Conservation (phyloP, 495 filamentous ascomycete genomes). For the Penicillium angulare region DNA sequence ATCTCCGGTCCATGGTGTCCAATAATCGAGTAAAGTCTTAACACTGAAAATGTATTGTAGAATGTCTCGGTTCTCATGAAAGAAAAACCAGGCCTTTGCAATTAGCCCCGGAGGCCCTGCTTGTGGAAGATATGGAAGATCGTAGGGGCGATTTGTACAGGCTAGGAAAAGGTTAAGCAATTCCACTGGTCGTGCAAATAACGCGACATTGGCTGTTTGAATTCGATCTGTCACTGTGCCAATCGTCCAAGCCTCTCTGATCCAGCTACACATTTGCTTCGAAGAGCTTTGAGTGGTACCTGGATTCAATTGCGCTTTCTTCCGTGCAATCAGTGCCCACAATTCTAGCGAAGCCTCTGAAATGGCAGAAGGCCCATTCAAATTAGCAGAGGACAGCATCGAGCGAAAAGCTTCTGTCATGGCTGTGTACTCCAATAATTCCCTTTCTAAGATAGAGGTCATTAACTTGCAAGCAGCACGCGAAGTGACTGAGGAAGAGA, state of each 20-base stretch:
- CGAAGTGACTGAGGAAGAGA: slow-evolving; percentile 68
- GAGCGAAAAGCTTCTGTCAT: slow-evolving; percentile 62
- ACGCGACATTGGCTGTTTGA: slow-evolving; percentile 40
- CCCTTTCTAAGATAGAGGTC: slow-evolving; percentile 58
- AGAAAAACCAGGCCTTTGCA: slow-evolving; percentile 36
- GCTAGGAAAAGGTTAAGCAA: slow-evolving; percentile 38
- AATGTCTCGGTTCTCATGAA: slow-evolving; percentile 30
- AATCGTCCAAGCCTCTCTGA: slow-evolving; percentile 75
- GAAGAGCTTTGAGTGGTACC: slow-evolving; percentile 61
- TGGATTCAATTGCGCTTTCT: slow-evolving; percentile 54
- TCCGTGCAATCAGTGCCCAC: slow-evolving; percentile 62
- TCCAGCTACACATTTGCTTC: slow-evolving; percentile 73
- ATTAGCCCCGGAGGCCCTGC: slow-evolving; percentile 30
- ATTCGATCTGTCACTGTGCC: slow-evolving; percentile 43
- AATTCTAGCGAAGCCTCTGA: slow-evolving; percentile 75
- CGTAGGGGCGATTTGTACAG: slow-evolving; percentile 38
- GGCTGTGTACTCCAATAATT: slow-evolving; percentile 61
- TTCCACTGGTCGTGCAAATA: slow-evolving; percentile 40
- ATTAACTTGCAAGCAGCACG: slow-evolving; percentile 81
- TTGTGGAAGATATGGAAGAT: slow-evolving; percentile 16
- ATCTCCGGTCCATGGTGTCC: slow-evolving; percentile 29
- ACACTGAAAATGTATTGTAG: slow-evolving; percentile 39
- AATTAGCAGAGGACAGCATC: slow-evolving; percentile 70
- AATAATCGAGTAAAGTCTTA: slow-evolving; percentile 16
- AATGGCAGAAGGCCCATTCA: slow-evolving; percentile 77